Conservation (phyloP, 2,329 filamentous ascomycete genomes). For the Cladosporium sp. region DNA sequence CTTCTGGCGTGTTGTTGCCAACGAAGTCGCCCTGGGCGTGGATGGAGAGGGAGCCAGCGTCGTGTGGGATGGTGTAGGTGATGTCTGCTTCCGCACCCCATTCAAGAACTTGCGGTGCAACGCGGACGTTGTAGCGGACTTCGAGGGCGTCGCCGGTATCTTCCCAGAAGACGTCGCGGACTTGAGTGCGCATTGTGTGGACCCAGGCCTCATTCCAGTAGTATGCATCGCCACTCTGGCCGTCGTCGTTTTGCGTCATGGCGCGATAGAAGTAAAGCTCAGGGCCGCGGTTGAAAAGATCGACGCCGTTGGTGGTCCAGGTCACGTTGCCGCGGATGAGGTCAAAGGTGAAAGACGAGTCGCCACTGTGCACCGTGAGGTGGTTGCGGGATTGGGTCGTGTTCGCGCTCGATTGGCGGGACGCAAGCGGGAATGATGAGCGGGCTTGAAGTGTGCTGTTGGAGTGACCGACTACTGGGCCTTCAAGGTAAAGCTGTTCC, state of each 20-base stretch:
- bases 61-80: slow-evolving; percentile 47
- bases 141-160: slow-evolving; percentile 12
- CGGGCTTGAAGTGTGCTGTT: background rate
- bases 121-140: slow-evolving; percentile 9
- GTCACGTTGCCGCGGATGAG: slow-evolving; percentile 14
- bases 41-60: slow-evolving; percentile 37
- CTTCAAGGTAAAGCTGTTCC: slow-evolving; percentile 23
- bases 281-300: slow-evolving; percentile 19
- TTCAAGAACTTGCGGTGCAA: slow-evolving; percentile 56
- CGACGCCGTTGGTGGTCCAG: slow-evolving; percentile 22
- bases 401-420: slow-evolving; percentile 4
- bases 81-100: slow-evolving; percentile 49
- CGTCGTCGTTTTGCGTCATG: slow-evolving; percentile 62
- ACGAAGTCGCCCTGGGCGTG: slow-evolving; percentile 36
- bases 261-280: slow-evolving; percentile 55
- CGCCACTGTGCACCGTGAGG: slow-evolving; percentile 8
- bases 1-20: slow-evolving; percentile 48
- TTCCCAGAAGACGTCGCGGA: slow-evolving; percentile 17
- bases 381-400: slow-evolving; percentile 5
- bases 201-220: slow-evolving; percentile 49
- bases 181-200: slow-evolving; percentile 19
- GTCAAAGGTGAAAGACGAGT: slow-evolving; percentile 9
- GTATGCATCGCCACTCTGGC: slow-evolving; percentile 41
- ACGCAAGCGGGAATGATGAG: background rate
- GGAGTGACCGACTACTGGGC: slow-evolving; percentile 20